Conservation (phyloP, 805 yeast species). For the Sungouiozyma ichnusensis region DNA sequence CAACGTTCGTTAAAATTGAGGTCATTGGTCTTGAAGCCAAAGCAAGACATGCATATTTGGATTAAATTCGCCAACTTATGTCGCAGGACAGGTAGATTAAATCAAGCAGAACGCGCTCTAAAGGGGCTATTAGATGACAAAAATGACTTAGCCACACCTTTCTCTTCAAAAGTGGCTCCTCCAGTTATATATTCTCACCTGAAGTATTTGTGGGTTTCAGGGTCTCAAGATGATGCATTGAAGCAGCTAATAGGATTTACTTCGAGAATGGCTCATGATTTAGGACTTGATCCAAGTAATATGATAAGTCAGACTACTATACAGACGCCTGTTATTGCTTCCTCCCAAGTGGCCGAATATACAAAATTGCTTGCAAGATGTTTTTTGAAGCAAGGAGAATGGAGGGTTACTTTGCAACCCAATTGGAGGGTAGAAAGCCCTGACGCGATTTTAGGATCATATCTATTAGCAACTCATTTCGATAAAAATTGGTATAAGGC, state of each 20-base stretch:
- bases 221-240: slow-evolving; percentile 75
- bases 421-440: slow-evolving; percentile 74
- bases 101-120: slow-evolving; percentile 83
- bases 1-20: slow-evolving; percentile 88
- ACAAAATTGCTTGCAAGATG: slow-evolving; percentile 83
- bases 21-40: slow-evolving; percentile 86
- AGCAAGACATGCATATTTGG: slow-evolving; percentile 96
- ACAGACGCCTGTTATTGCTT: slow-evolving; percentile 33
- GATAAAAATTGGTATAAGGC: slow-evolving; percentile 92
- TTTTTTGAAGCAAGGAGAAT: slow-evolving; percentile 91
- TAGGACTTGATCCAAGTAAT: slow-evolving; percentile 77
- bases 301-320: slow-evolving; percentile 80
- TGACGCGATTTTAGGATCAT: slow-evolving; percentile 84
- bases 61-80: slow-evolving; percentile 92
- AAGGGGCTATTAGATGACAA: slow-evolving; percentile 68
- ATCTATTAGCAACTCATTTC: slow-evolving; percentile 84
- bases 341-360: slow-evolving; percentile 68
- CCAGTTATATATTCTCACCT: slow-evolving; percentile 93
- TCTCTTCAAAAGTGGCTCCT: slow-evolving; percentile 75
- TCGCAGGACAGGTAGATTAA: slow-evolving; percentile 81
- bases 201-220: slow-evolving; percentile 93
- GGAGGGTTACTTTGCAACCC: slow-evolving; percentile 75
- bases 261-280: slow-evolving; percentile 74
- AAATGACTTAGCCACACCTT: slow-evolving; percentile 31
- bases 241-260: slow-evolving; percentile 81